Base-by-base conservation (phyloP, 176 grass and related monocot genomes). In the Ensete ventricosum region DNA sequence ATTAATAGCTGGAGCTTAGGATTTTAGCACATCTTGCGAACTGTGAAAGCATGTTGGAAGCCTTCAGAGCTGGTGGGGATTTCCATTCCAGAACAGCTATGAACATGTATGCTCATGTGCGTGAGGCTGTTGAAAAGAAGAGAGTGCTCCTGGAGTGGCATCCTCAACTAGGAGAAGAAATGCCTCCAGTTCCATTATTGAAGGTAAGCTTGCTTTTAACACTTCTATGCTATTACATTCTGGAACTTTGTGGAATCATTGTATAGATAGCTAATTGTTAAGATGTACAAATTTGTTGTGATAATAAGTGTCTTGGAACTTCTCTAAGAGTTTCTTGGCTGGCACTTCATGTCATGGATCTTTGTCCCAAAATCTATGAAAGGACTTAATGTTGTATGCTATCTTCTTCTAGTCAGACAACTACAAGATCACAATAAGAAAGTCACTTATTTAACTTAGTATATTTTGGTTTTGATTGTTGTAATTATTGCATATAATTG, bases 21-120 rank as follows among this genome's bases (percentile, higher is more conserved):
- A 96, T 96, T 77, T 82, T 96, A 78, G 92, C 92, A 25, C 87
- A 96, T 83, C 81, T 96, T 84, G 83, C 92, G 73, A 69, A 85
- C 67, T 90, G 89, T 80, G 83, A 76, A 87, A 90, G 84, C 85
- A 96, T 96, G 92, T 66, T 96, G 78, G 79, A 96, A 78, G 87
- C 87, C 73, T 96, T 96, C 67, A 92, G 81, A 80, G 82, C 87
- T 84, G 89, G 92, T 22, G 92, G 92, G 68, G 92, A 92, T 71
- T 96, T 96, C 83, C 89, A 90, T 89, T 96, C 92, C 24, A 90
- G 89, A 65, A 89, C 89, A 80, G 85, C 92, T 19, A 90, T 92
- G 87, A 96, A 96, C 76, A 92, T 96, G 89, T 92, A 96, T 75
- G 78, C 78, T 73, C 83, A 96, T 83, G 82, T 96, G 70, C 89